Conservation (phyloP, 345 rosid genomes). For the Populus davidiana region DNA sequence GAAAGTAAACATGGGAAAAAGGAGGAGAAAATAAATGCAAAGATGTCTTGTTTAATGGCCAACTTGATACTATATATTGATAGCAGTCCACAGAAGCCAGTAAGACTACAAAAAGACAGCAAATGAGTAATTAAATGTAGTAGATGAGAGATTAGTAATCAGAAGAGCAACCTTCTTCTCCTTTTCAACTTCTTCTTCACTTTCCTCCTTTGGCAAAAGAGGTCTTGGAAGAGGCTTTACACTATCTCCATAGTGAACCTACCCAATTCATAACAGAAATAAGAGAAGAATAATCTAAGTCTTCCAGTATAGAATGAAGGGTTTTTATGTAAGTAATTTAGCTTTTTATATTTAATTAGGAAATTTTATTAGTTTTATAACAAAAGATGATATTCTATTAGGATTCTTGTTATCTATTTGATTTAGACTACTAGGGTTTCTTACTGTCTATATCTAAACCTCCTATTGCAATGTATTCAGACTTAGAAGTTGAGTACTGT, state of each 20-base stretch:
- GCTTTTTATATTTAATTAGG: no score
- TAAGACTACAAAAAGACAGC: neutral
- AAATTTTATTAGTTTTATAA: no score
- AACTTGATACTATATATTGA: neutral
- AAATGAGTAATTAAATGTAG: neutral
- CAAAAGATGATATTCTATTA: no score
- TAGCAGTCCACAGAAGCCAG: no score
- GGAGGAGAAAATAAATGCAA: no score
- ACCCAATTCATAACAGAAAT: conserved; percentile 27
- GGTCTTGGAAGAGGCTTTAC: conserved; percentile 75
- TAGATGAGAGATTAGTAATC: neutral
- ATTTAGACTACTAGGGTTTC: no score
- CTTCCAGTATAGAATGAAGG: neutral
- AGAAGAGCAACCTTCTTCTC: conserved; percentile 45
- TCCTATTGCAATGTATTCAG: no score
- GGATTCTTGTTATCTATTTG: no score
- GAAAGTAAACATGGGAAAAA: conserved; percentile 17
- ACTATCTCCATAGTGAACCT: conserved; percentile 52
- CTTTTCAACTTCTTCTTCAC: conserved; percentile 39
- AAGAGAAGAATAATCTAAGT: conserved; percentile 3
- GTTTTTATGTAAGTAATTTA: no score
- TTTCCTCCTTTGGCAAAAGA: conserved; percentile 36
- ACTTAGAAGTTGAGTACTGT: no score
- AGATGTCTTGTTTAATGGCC: no score
- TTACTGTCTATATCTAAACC: no score